Conservation (phyloP, 1,284 basidiomycete species). For the Coniferiporia sulphurascens region DNA sequence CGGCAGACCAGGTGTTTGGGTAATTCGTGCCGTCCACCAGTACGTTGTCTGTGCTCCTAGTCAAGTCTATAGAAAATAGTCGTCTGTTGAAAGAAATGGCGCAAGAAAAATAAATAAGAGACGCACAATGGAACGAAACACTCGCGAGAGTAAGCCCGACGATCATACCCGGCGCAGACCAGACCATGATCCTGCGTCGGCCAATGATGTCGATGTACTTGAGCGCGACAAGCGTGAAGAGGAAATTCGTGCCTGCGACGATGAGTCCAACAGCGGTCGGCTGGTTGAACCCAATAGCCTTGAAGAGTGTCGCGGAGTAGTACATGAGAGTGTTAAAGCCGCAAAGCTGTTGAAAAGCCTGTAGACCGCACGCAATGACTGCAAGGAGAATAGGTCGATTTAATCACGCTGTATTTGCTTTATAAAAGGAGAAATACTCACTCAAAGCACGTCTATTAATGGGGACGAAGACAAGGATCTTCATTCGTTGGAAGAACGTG, state of each 20-base stretch:
- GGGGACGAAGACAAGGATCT: constrained; percentile 50
- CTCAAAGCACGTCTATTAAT: constrained; percentile 68
- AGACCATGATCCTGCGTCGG: constrained; percentile 71
- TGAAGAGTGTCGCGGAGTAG: constrained; percentile 75
- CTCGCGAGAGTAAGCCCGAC: constrained; percentile 66
- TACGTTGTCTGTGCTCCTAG: constrained; percentile 57
- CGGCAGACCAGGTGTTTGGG: constrained; percentile 56
- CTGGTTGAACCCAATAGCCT: constrained; percentile 75
- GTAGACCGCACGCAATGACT: constrained; percentile 76
- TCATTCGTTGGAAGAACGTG: constrained; percentile 52
- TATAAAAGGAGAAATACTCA: constrained; percentile 30
- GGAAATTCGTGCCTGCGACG: constrained; percentile 74
- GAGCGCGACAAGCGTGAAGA: constrained; percentile 78
- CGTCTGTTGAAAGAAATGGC: not conserved
- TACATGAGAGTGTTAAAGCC: constrained; percentile 70
- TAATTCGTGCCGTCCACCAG: constrained; percentile 64
- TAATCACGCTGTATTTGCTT: not conserved
- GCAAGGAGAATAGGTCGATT: not conserved
- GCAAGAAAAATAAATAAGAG: not conserved
- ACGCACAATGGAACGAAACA: constrained; percentile 72
- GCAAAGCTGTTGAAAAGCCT: constrained; percentile 79
- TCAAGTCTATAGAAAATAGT: constrained; percentile 46
- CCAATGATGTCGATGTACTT: constrained; percentile 81
- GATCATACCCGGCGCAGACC: constrained; percentile 75
- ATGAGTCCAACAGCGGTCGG: constrained; percentile 77